Percentiles rank a stretch among this genome's conserved stretches.
Conservation (phyloP, 2,329 filamentous ascomycete species). For the Colletotrichum sp. region DNA sequence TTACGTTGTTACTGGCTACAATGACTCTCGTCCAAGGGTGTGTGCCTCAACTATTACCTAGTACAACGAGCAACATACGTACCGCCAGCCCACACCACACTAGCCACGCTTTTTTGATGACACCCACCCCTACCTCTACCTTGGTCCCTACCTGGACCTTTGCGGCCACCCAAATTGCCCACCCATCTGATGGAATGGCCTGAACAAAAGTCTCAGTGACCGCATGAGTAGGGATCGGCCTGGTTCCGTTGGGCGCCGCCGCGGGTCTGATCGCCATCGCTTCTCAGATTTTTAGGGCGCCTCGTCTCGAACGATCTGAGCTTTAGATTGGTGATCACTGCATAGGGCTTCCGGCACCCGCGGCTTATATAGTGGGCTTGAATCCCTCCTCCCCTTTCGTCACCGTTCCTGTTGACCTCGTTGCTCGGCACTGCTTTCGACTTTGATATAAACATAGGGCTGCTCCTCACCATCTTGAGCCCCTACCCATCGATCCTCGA, state of each 20-base stretch:
- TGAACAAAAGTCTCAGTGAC: background rate
- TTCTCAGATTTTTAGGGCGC: slow-evolving; percentile 10
- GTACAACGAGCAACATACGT: background rate
- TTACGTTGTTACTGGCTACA: background rate
- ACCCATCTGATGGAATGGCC: background rate
- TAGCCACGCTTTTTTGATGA: background rate
- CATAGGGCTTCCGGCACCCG: slow-evolving; percentile 13
- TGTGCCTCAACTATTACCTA: background rate
- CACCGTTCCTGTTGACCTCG: background rate
- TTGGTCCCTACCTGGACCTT: background rate
- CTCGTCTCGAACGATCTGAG: slow-evolving; percentile 16
- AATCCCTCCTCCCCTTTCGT: background rate
- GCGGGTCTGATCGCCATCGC: slow-evolving; percentile 16
- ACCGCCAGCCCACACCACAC: background rate
- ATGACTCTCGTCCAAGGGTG: background rate
- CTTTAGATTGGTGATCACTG: slow-evolving; percentile 18
- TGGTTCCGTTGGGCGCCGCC: slow-evolving; percentile 18
- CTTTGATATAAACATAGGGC: background rate
- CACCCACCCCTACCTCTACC: background rate
- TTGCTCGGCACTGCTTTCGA: background rate
- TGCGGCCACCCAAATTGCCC: background rate
- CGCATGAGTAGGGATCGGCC: slow-evolving; percentile 16
- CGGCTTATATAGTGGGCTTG: slow-evolving; percentile 20
- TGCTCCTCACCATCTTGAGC: background rate
- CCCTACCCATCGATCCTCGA: fast-evolving